Conservation (phyloP, 257 asterid species). For the Scutellaria minor region DNA sequence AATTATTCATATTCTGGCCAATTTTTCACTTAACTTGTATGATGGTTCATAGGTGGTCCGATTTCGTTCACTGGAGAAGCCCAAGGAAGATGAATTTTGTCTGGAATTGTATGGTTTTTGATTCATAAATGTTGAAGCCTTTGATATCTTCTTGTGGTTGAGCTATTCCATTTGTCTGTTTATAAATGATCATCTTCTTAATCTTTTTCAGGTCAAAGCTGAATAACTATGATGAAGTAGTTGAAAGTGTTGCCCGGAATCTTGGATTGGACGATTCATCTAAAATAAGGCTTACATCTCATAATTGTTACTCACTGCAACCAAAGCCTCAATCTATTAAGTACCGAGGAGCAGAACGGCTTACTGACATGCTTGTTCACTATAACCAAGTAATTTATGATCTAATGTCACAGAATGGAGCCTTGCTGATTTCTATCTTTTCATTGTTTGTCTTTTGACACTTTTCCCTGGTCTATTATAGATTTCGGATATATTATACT, state of each 20-base stretch:
- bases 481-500: conserved; percentile 88
- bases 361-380: conserved; percentile 87
- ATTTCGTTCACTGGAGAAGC: conserved; percentile 78
- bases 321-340: conserved; percentile 86
- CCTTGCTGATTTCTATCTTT: conserved; percentile 7
- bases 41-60: conserved; percentile 64
- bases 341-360: conserved; percentile 71
- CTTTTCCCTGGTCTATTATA: conserved; percentile 35
- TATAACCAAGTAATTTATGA: conserved; percentile 71
- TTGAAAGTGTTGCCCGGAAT: conserved; percentile 72
- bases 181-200: conserved; percentile 10
- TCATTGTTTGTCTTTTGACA: conserved; percentile 25
- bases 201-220: conserved; percentile 70
- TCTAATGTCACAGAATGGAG: conserved; percentile 3
- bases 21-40: conserved; percentile 30
- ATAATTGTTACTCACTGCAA: conserved; percentile 89
- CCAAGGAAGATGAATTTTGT: conserved; percentile 86
- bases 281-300: conserved; percentile 84
- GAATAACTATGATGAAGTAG: conserved; percentile 81
- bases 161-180: conserved; percentile 18
- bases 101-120: conserved; percentile 70
- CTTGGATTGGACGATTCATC: conserved; percentile 81
- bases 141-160: conserved; percentile 29
- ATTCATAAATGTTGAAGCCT: conserved; percentile 11
- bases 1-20: conserved; percentile 1